Evolutionary conservation across 2,329 filamentous ascomycete genomes (phyloP).

Genomic region (Calonectria henricotiae): DNA sequence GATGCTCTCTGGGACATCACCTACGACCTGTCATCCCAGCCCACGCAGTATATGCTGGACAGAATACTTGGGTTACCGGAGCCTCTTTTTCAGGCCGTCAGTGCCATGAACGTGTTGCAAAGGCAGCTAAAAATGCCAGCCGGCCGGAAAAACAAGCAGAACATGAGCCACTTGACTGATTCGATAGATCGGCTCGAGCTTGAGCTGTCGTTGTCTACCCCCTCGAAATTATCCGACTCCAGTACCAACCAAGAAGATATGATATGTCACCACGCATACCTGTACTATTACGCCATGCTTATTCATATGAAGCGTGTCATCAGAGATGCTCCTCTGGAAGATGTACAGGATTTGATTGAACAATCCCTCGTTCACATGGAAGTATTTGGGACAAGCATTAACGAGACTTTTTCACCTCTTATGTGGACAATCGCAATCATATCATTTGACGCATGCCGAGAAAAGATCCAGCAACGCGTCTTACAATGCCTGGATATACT

Average conservation of each 20-base stretch:
- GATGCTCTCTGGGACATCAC: not conserved
- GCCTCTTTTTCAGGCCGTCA: not conserved
- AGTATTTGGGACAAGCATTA: not conserved
- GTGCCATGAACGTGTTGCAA: conserved; percentile 9
- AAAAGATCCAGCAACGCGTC: not conserved
- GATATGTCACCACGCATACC: conserved; percentile 4
- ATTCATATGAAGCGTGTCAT: conserved; percentile 17
- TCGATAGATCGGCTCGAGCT: conserved; percentile 2
- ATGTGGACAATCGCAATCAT: conserved; percentile 15
- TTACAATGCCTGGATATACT: not conserved
- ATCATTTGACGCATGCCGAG: conserved; percentile 15
- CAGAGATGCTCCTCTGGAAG: not conserved
- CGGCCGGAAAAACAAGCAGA: not conserved
- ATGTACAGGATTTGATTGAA: conserved; percentile 9
- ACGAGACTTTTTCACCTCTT: conserved; percentile 3
- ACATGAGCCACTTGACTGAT: not conserved
- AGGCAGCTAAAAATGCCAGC: not conserved
- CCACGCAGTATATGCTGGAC: not conserved
- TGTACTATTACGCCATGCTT: conserved; percentile 7
- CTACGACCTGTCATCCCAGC: not conserved
- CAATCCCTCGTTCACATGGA: conserved; percentile 15
- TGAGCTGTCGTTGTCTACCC: conserved; percentile 1
- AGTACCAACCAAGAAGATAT: not conserved
- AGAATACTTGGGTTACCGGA: conserved; percentile 1
- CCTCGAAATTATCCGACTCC: not conserved